These are phyloP conservation scores for Stagonosporopsis cucurbitacearum DNA, from an alignment of 2,329 filamentous ascomycete species.

Conservation along the genomic window DNA sequence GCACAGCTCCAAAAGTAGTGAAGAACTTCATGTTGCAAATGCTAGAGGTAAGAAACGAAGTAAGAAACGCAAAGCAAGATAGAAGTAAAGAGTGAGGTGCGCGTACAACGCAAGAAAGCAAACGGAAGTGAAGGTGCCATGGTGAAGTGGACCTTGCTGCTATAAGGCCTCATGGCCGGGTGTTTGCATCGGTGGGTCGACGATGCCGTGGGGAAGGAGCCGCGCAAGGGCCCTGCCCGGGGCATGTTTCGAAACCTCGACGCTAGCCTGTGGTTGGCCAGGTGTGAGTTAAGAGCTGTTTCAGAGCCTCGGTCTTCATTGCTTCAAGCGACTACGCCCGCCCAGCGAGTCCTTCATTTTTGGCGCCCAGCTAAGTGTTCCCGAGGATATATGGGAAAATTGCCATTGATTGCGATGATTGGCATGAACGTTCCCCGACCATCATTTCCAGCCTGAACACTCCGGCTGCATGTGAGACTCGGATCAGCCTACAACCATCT, in stretches of 20 bases:
- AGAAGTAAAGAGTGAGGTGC: slow-evolving; percentile 34
- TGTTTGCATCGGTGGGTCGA: slow-evolving; percentile 13
- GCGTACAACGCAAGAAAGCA: slow-evolving; percentile 29
- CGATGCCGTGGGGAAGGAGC: slow-evolving; percentile 14
- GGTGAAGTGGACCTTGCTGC: slow-evolving; percentile 22
- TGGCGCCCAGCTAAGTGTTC: slow-evolving; percentile 11
- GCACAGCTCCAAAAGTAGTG: slow-evolving; percentile 43
- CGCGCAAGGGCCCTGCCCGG: slow-evolving; percentile 10
- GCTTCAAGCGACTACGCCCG: slow-evolving; percentile 16
- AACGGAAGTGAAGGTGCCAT: slow-evolving; percentile 25
- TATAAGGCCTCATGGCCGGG: slow-evolving; percentile 15
- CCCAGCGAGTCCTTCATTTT: slow-evolving; percentile 20
- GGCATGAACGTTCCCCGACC: slow-evolving; percentile 2
- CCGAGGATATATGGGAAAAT: slow-evolving; percentile 7
- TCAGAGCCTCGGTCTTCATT: slow-evolving; percentile 21
- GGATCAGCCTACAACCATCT: neutral
- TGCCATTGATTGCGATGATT: slow-evolving; percentile 1
- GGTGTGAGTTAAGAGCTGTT: slow-evolving; percentile 24
- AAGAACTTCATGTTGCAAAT: slow-evolving; percentile 42
- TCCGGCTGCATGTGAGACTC: slow-evolving; percentile 5
- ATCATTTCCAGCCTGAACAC: neutral
- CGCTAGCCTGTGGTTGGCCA: slow-evolving; percentile 7
- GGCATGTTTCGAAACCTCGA: slow-evolving; percentile 9
- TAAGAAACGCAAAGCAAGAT: slow-evolving; percentile 20
- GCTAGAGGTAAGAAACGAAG: slow-evolving; percentile 25